Percentiles rank a stretch among this genome's conserved stretches.
These are phyloP conservation scores for Rhizophora apiculata DNA, from an alignment of 345 rosid genomes.

Conservation along the genomic window DNA sequence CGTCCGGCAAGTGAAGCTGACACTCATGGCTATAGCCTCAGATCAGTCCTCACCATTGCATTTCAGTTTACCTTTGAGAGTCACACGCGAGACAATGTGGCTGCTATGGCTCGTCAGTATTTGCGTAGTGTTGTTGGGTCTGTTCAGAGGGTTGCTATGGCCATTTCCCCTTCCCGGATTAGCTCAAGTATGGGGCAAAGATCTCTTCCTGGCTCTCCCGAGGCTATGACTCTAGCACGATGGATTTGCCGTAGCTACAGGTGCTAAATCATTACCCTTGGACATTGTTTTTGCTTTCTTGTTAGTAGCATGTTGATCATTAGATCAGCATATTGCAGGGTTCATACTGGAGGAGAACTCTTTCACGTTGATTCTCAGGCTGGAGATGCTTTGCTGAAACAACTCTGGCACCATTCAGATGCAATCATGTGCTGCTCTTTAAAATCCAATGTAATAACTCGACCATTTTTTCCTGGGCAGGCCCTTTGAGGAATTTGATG, in stretches of 20 bases:
- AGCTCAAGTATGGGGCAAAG: conserved; percentile 45
- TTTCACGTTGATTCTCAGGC: conserved; percentile 45
- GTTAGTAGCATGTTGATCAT: neutral
- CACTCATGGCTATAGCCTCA: conserved; percentile 47
- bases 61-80: conserved; percentile 86
- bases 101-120: conserved; percentile 94
- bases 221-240: conserved; percentile 79
- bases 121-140: conserved; percentile 84
- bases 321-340: conserved; percentile 31
- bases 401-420: conserved; percentile 80
- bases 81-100: conserved; percentile 78
- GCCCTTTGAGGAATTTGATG: neutral
- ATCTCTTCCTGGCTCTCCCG: conserved; percentile 79
- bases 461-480: neutral
- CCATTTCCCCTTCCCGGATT: conserved; percentile 71
- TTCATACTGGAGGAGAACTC: conserved; percentile 69
- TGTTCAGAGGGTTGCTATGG: conserved; percentile 97
- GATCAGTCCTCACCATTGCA: conserved; percentile 91
- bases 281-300: neutral
- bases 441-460: conserved; percentile 49
- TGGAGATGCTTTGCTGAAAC: conserved; percentile 72
- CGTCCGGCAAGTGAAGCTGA: conserved; percentile 59
- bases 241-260: conserved; percentile 89
- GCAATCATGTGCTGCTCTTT: conserved; percentile 91
- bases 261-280: conserved; percentile 26